Evolutionary conservation across 2,329 filamentous ascomycete species (phyloP).

Genomic region (Zarea fungicola): DNA sequence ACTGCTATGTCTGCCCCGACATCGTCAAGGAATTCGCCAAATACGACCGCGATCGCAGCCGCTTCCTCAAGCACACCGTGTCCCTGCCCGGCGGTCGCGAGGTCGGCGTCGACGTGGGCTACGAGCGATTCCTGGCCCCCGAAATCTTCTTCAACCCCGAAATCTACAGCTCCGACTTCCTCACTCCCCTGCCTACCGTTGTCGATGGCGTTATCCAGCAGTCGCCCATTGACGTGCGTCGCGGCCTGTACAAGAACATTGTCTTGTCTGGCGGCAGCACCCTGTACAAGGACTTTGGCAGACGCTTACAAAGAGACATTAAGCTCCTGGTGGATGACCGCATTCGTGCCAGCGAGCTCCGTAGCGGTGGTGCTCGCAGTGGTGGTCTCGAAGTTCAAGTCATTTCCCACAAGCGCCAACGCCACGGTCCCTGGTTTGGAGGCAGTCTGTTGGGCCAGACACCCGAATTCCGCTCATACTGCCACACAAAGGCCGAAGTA

Average conservation of each 20-base stretch:
- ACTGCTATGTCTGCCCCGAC: conserved; percentile 97
- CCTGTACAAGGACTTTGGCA: conserved; percentile 96
- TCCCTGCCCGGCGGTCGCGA: conserved; percentile 79
- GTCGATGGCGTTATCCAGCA: conserved; percentile 97
- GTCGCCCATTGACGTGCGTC: conserved; percentile 92
- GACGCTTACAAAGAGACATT: conserved; percentile 93
- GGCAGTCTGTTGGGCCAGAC: conserved; percentile 95
- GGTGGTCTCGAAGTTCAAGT: conserved; percentile 95
- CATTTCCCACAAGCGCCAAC: conserved; percentile 93
- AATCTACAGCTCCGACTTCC: conserved; percentile 97
- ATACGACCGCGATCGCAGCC: conserved; percentile 87
- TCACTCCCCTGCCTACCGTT: conserved; percentile 88
- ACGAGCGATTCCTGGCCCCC: conserved; percentile 94
- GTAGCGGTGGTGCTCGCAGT: conserved; percentile 86
- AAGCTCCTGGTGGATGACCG: conserved; percentile 90
- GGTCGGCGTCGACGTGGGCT: conserved; percentile 86
- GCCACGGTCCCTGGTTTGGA: conserved; percentile 97
- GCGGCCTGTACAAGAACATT: conserved; percentile 99
- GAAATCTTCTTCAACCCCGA: conserved; percentile 99
- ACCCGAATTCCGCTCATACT: conserved; percentile 97
- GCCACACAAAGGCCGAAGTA: conserved; percentile 82
- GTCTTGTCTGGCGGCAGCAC: conserved; percentile 95
- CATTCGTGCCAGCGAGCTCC: conserved; percentile 85
- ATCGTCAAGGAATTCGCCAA: conserved; percentile 97
- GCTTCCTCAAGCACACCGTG: conserved; percentile 87